Evolutionary conservation across 2,329 filamentous ascomycete genomes (phyloP).

Genomic region (Cylindrodendrum hubeiense): DNA sequence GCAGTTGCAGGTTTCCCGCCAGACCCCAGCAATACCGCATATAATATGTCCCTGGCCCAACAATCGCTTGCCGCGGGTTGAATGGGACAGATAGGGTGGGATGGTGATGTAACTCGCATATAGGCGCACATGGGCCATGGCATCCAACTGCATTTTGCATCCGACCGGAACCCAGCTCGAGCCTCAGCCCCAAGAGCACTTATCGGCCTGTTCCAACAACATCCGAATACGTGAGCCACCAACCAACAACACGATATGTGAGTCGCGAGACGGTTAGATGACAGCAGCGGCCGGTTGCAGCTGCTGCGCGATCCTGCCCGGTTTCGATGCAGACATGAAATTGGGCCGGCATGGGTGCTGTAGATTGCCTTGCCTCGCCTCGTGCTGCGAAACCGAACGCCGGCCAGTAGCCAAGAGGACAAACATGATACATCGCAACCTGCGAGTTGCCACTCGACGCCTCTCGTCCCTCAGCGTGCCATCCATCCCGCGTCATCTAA

Average conservation of each 20-base stretch:
- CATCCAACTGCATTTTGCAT: conserved; percentile 13
- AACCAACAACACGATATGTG: neutral
- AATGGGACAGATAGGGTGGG: conserved; percentile 12
- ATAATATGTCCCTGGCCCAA: conserved; percentile 1
- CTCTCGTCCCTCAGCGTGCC: neutral
- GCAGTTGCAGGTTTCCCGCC: neutral
- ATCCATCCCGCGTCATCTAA: neutral
- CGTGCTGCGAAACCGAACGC: neutral
- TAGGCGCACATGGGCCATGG: conserved; percentile 8
- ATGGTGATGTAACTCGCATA: conserved; percentile 13
- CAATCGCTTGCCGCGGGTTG: neutral
- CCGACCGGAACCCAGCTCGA: conserved; percentile 6
- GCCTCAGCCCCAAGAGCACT: neutral
- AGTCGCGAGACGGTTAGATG: neutral
- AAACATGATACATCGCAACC: conserved; percentile 17
- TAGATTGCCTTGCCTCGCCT: conserved; percentile 8
- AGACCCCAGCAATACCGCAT: neutral
- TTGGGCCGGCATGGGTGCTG: neutral
- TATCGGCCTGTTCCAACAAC: neutral
- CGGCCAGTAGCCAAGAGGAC: neutral
- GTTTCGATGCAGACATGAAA: neutral
- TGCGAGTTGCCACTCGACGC: neutral
- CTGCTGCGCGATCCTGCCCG: conserved; percentile 2
- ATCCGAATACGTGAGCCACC: conserved; percentile 11
- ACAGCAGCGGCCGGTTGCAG: neutral